These are phyloP conservation scores for Wallacemonas sp. DNA, from an alignment of 208 protist genomes.

Conservation along the genomic window DNA sequence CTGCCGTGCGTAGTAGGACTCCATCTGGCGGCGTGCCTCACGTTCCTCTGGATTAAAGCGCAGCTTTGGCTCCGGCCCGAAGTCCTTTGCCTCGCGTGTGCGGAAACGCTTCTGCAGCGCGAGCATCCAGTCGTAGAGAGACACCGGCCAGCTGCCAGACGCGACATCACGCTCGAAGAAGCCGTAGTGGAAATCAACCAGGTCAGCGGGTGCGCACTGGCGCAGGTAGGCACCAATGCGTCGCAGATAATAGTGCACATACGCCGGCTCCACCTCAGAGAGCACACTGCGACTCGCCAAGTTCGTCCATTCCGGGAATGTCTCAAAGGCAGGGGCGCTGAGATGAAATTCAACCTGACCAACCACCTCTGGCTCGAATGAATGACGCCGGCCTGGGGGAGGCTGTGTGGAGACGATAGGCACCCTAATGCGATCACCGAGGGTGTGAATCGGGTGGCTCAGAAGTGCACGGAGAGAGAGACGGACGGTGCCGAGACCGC, in stretches of 20 bases:
- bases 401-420: conserved; percentile 37
- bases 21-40: conserved; percentile 21
- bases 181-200: conserved; percentile 68
- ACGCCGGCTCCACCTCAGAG: conserved; percentile 36
- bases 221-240: conserved; percentile 62
- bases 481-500: conserved; percentile 52
- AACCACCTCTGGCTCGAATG: conserved; percentile 40
- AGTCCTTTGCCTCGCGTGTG: conserved; percentile 30
- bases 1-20: conserved; percentile 20
- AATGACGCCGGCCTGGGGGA: too few species aligned
- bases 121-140: conserved; percentile 63
- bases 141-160: conserved; percentile 58
- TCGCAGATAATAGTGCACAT: conserved; percentile 69
- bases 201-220: conserved; percentile 30
- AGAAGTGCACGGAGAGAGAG: conserved; percentile 80
- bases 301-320: conserved; percentile 43
- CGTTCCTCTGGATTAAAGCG: conserved; percentile 42
- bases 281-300: conserved; percentile 35
- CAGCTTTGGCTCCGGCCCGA: conserved; percentile 47
- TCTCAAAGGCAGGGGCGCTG: conserved; percentile 66
- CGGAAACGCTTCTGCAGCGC: conserved; percentile 49
- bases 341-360: conserved; percentile 64
- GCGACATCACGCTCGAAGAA: conserved; percentile 82
- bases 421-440: conserved; percentile 64
- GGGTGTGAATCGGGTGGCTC: conserved; percentile 39